phyloP scores from a whole-genome alignment of 2,329 filamentous ascomycete species.

The Xylariales sp. region DNA sequence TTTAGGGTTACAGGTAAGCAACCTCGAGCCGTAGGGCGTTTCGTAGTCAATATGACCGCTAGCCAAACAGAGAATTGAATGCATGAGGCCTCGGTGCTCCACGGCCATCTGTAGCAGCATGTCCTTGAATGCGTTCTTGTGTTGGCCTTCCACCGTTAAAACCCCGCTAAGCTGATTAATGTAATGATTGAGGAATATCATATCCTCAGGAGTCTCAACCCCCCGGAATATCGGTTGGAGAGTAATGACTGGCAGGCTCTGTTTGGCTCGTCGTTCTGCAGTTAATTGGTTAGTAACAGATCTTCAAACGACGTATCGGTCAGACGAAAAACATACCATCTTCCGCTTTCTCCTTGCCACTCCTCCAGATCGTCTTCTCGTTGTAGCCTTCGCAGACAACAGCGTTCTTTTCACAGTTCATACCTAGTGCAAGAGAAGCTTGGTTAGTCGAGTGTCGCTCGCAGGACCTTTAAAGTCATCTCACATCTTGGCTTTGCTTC shows the following conservation, averaged over 20 bases:
- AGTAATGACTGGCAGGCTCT: slow-evolving; percentile 47
- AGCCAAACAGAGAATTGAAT: slow-evolving; percentile 79
- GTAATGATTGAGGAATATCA: slow-evolving; percentile 79
- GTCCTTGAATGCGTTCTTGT: slow-evolving; percentile 80
- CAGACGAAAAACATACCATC: slow-evolving; percentile 46
- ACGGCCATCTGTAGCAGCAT: slow-evolving; percentile 79
- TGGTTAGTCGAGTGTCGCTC: background rate
- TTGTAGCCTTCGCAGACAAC: slow-evolving; percentile 89
- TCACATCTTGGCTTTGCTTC: slow-evolving; percentile 64
- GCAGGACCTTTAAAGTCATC: slow-evolving; percentile 18
- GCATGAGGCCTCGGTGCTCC: slow-evolving; percentile 79
- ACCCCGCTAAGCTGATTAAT: slow-evolving; percentile 74
- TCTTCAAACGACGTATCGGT: slow-evolving; percentile 4
- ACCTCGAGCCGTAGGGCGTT: slow-evolving; percentile 49
- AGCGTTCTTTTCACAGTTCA: slow-evolving; percentile 91
- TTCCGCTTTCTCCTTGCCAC: slow-evolving; percentile 71
- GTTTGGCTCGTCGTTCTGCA: too few relatives aligned
- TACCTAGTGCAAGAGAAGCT: slow-evolving; percentile 52
- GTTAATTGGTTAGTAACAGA: slow-evolving; percentile 13
- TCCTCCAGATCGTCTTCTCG: slow-evolving; percentile 82
- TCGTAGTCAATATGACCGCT: slow-evolving; percentile 68
- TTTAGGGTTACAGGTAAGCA: slow-evolving; percentile 45
- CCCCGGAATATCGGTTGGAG: slow-evolving; percentile 70
- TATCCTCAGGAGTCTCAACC: slow-evolving; percentile 75
- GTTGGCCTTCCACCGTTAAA: slow-evolving; percentile 75